Evolutionary conservation across 257 asterid genomes (phyloP), one percentile per base, ranked within the genome.

Genomic region (Thymus quinquecostatus): DNA sequence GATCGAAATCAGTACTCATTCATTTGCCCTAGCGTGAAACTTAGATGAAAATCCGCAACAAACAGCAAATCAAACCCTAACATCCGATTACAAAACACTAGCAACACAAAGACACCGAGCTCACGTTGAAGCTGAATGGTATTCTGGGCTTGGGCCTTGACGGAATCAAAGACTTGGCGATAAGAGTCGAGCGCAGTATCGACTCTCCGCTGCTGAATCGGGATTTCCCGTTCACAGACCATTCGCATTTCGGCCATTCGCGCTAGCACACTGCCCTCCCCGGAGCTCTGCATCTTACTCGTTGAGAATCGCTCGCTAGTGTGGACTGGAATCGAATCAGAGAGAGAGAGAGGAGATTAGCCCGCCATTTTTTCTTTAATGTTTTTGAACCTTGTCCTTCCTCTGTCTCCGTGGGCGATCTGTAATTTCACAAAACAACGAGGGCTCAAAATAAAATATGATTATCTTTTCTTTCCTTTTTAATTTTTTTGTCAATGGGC

Each of bases 121-220:
- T 53, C 29, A 50, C 98, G 96, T 86, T 86, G 96, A 59, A 84
- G 81, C 80, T 82, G 86, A 66, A 88, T 77, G 55, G 96, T 85
- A 34, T 77, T 67, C n/a, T 86, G 86, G n/a, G 88, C 83, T 59
- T 78, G 67, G 44, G 83, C 75, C 53, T 79, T 80, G 2, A 81
- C 75, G 12, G 92, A 82, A 45, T 69, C 81, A 69, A 92, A 84
- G 12, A 74, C 73, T 58, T 68, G 72, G 27, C 67, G 75, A 33
- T 80, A 76, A 49, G 60, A 32, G 32, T 40, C 11, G 11, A 47
- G 68, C 61, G 80, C 68, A 38, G 87, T 47, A 40, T 89, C 97
- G 48, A 89, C 53, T 50, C 86, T 79, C 55, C 81, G 87, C 71
- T 84, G 90, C 81, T 83, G 92, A 77, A 82, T 85, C 27, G 82